A percentile compares a stretch with the other conserved stretches of the same genome.
These are phyloP conservation scores for Apiotrichum brassicae DNA, from an alignment of 1,284 basidiomycete genomes.

Conservation along the genomic window DNA sequence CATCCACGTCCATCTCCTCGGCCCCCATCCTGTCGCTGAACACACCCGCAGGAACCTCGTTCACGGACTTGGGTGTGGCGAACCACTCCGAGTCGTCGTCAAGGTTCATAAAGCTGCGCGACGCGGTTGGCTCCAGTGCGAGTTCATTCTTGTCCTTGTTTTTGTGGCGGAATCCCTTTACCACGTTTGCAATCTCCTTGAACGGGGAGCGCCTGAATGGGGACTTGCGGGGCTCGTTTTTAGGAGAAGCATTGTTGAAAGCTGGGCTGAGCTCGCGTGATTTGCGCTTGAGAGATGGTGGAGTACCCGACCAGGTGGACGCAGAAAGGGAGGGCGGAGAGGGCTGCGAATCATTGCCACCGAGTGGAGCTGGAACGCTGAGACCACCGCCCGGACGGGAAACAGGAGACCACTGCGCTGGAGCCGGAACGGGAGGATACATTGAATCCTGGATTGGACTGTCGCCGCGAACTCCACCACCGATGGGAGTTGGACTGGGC, in stretches of 20 bases:
- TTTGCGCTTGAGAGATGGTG: slow-evolving; percentile 17
- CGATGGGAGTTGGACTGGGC: not conserved
- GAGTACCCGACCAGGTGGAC: not conserved
- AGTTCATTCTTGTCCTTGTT: slow-evolving; percentile 24
- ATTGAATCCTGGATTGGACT: too few relatives aligned
- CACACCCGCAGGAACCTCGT: slow-evolving; percentile 31
- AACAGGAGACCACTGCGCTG: too few relatives aligned
- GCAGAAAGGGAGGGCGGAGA: slow-evolving; percentile 21
- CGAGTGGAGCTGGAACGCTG: slow-evolving; percentile 19
- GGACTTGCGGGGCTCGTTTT: not conserved
- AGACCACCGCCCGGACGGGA: not conserved
- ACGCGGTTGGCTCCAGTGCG: slow-evolving; percentile 1
- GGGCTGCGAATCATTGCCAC: slow-evolving; percentile 13
- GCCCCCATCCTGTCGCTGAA: slow-evolving; percentile 33
- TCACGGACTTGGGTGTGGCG: slow-evolving; percentile 14
- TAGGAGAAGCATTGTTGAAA: too few relatives aligned
- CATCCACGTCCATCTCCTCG: slow-evolving; percentile 12
- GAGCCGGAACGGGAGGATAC: too few relatives aligned
- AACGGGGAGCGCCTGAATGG: slow-evolving; percentile 28
- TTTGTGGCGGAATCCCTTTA: slow-evolving; percentile 33
- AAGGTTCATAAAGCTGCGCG: slow-evolving; percentile 1
- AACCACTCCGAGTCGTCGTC: slow-evolving; percentile 16
- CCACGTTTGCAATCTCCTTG: slow-evolving; percentile 36
- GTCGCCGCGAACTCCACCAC: too few relatives aligned
- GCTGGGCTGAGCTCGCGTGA: not conserved